Percentiles rank a stretch among this genome's conserved stretches.
Evolutionary conservation across 345 rosid genomes (phyloP).

Genomic region (Melaleuca quinquenervia): DNA sequence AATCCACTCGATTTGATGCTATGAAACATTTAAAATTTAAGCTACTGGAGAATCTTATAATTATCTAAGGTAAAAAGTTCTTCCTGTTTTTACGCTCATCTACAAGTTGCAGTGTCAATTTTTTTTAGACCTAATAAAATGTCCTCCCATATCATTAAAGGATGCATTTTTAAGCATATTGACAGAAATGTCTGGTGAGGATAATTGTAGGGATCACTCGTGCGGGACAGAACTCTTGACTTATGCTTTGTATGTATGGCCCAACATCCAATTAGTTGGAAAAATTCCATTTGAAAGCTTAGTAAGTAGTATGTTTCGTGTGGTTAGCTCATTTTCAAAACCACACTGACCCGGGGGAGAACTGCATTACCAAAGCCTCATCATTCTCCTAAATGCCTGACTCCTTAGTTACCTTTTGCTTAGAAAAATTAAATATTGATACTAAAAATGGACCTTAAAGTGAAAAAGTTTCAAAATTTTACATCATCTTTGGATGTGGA

Average conservation of each 20-base stretch:
- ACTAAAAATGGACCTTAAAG: not conserved
- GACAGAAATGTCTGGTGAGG: not conserved
- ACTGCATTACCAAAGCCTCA: not conserved
- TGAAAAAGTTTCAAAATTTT: not conserved
- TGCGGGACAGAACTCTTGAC: not conserved
- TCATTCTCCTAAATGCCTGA: not conserved
- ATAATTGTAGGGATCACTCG: not conserved
- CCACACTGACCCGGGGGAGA: not conserved
- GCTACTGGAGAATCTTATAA: not conserved
- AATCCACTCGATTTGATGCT: not conserved
- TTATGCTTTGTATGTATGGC: not conserved
- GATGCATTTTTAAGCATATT: not conserved
- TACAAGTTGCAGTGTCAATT: not conserved
- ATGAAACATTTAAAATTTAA: not conserved
- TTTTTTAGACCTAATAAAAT: not conserved
- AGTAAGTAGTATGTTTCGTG: not conserved
- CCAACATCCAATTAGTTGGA: not conserved
- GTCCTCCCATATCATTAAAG: not conserved
- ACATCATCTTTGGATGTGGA: not conserved
- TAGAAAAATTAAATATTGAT: not conserved
- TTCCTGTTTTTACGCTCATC: not conserved
- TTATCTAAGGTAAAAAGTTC: not conserved
- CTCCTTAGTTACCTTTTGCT: not conserved
- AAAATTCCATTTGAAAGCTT: not conserved
- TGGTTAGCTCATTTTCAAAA: not conserved